phyloP scores from a whole-genome alignment of 1,284 basidiomycete genomes.

The Sporisorium sorghi region DNA sequence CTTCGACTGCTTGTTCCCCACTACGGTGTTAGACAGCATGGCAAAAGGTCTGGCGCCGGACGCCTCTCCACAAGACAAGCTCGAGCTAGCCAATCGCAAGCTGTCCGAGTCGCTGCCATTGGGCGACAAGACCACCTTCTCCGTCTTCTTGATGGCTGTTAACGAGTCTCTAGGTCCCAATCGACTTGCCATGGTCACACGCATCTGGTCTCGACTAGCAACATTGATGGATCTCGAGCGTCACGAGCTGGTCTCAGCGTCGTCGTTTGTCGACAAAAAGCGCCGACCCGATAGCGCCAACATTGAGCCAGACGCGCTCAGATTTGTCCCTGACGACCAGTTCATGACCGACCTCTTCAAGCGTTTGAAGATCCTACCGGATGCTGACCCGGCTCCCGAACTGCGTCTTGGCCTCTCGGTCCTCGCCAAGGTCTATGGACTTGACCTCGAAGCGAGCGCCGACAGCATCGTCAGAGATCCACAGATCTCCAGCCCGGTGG shows the following conservation, averaged over 20 bases:
- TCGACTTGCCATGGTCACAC: constrained; percentile 6
- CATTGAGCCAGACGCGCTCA: neutral
- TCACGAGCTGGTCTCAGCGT: constrained; percentile 3
- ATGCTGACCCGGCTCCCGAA: neutral
- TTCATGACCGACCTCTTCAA: constrained; percentile 19
- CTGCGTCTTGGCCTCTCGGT: constrained; percentile 13
- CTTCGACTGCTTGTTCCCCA: constrained; percentile 33
- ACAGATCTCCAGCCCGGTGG: neutral
- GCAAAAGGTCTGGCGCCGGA: constrained; percentile 16
- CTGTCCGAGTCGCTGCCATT: constrained; percentile 25
- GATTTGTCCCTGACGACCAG: constrained; percentile 36
- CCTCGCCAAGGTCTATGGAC: constrained; percentile 25
- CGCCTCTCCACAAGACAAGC: constrained; percentile 41
- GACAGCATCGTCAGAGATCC: constrained; percentile 34
- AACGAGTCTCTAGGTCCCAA: constrained; percentile 1
- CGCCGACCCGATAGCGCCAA: neutral
- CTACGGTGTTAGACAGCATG: constrained; percentile 17
- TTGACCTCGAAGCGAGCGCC: constrained; percentile 29
- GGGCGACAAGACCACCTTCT: constrained; percentile 25
- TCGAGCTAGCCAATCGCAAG: constrained; percentile 31
- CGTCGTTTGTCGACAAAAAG: neutral
- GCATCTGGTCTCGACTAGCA: constrained; percentile 17
- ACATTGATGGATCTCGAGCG: constrained; percentile 29
- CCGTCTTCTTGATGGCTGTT: neutral
- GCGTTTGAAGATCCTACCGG: neutral